Base-by-base conservation (phyloP, 345 rosid genomes). In the Gossypium mustelinum region DNA sequence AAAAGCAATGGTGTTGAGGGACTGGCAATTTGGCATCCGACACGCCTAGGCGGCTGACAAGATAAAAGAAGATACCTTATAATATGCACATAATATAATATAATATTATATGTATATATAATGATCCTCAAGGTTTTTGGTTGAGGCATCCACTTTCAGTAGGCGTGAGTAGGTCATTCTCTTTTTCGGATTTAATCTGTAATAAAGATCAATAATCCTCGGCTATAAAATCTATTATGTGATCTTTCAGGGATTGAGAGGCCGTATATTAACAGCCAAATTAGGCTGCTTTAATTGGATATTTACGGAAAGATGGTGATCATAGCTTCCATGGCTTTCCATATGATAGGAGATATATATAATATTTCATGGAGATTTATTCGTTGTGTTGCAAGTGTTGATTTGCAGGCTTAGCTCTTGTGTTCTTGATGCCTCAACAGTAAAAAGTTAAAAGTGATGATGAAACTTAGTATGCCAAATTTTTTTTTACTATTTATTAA, bases 1-100 rank as follows among this genome's bases (percentile, higher is more conserved):
- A 20, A 77, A 77, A 45, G 66, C 67, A 29, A 55, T 27, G 56
- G 78, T 55, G 16, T 45, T 18, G 34, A 17, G 4, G 54, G 17
- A 14, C 14, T 13, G 34, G 18, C 20, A 54, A 17, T 14, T 54
- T 16, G 22, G 24, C 22, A 52, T 17, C 9, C 25, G 17, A 63
- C 51, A 43, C 22, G 69, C 48, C 25, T 0, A 22, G 68, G 48
- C 61, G 11, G 61, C 20, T 17, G 68, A 63, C 41, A 63, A 39
- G 68, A 63, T 63, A 39, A 39, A 17, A 17, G 16, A 56, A 18
- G 12, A 45, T 45, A 45, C 50, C 50, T 2, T n/a, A 7, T 55
- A 2, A 6, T 18, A 54, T 8, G 3, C 1, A 52, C 6, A 52
- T 55, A 2, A 52, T n/a, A 18, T 18, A 55, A 55, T 55, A 29